Evolutionary conservation across 495 filamentous ascomycete species (phyloP), one percentile per base, ranked within the genome.

Genomic region (Cercophora samala): DNA sequence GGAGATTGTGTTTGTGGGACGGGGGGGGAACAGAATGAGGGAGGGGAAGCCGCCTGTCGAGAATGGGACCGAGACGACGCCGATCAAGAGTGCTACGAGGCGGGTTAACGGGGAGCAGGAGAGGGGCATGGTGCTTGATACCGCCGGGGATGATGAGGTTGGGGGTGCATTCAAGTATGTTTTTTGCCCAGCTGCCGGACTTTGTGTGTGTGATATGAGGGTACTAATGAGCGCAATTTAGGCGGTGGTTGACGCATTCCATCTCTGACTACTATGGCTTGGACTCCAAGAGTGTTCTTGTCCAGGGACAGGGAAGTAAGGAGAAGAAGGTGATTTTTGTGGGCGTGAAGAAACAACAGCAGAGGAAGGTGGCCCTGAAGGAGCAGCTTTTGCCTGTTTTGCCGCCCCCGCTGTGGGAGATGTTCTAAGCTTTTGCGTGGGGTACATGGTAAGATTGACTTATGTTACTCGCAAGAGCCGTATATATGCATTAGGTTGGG

Each of bases 221-320:
- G 25, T 63, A 17, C 64, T 29, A 58, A 42, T 56, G 13, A 66
- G 26, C 22, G 24, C 13, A 11, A 56, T 15, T 21, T 55, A 96
- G 92, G 68, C 90, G 95, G 60, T 99, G 92, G 91, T 86, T 99
- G 64, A 93, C 97, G 4, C 93, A 99, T 79, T 90, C 88, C 60
- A 92, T 99, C 69, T 96, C 92, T 22, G 82, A 88, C 6, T 98
- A 99, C 76, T 99, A 99, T 76, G 94, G 93, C 32, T 83, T 99
- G 64, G 87, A 86, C 60, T 94, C 92, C 54, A 93, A 90, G 84
- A 92, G 89, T 2, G 85, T 93, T 72, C 91, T 91, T 0, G 83
- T 88, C 18, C 37, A 46, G 37, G 37, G 37, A 9, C 37, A 46
- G 37, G 92, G 91, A 21, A 82, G 89, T 70, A 91, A 92, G 18